These are phyloP conservation scores for Trichoderma breve DNA, from an alignment of 2,329 filamentous ascomycete genomes.

Conservation along the genomic window DNA sequence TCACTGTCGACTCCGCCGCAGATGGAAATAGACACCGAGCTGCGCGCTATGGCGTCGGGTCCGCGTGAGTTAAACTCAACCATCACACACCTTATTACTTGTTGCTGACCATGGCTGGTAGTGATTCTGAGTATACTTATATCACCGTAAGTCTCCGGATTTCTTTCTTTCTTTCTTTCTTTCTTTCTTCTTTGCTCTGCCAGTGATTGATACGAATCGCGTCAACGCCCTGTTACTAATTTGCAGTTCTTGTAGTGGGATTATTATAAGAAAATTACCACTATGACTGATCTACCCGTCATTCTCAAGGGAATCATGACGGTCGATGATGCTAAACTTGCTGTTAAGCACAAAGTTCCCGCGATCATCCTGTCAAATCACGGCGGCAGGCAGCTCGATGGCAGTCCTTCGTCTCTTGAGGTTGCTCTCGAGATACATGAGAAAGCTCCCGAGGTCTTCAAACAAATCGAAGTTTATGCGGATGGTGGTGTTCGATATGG, in stretches of 20 bases:
- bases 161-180: too few species aligned
- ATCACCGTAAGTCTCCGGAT: neutral
- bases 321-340: conserved; percentile 37
- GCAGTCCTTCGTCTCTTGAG: conserved; percentile 39
- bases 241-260: conserved; percentile 31
- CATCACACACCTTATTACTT: neutral
- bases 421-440: conserved; percentile 40
- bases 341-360: conserved; percentile 32
- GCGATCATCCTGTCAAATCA: conserved; percentile 45
- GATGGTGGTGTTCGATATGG: conserved; percentile 46
- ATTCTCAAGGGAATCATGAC: conserved; percentile 42
- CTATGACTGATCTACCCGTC: conserved; percentile 38
- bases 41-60: conserved; percentile 39
- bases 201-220: accelerated
- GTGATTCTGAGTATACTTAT: neutral
- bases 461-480: conserved; percentile 39
- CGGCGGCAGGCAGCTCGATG: conserved; percentile 43
- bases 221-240: neutral
- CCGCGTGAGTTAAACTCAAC: conserved; percentile 28
- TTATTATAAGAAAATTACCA: conserved; percentile 36
- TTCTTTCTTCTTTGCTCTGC: too few species aligned
- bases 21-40: conserved; percentile 42
- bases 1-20: conserved; percentile 41
- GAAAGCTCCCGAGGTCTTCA: conserved; percentile 39
- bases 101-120: neutral